These are phyloP conservation scores for Ustilago trichophora DNA, from an alignment of 1,284 basidiomycete species.

Conservation along the genomic window DNA sequence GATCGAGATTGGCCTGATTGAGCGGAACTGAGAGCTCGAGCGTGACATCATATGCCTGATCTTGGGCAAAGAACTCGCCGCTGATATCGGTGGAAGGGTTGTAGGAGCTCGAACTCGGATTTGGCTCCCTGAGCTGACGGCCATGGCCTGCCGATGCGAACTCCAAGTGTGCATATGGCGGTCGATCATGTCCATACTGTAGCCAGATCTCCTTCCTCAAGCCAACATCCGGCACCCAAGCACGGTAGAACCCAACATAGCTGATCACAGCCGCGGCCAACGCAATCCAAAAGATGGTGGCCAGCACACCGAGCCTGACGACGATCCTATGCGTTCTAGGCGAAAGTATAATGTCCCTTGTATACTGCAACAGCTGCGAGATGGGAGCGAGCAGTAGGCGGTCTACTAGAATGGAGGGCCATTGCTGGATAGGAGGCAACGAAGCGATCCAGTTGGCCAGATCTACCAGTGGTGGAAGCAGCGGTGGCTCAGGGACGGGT, in stretches of 20 bases:
- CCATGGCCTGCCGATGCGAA: slow-evolving; percentile 16
- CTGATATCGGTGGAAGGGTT: slow-evolving; percentile 17
- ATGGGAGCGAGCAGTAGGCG: slow-evolving; percentile 43
- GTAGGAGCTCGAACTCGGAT: slow-evolving; percentile 28
- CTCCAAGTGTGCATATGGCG: slow-evolving; percentile 36
- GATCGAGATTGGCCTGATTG: slow-evolving; percentile 58
- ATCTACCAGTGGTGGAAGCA: slow-evolving; percentile 33
- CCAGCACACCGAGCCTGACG: slow-evolving; percentile 56
- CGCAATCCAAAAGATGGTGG: slow-evolving; percentile 52
- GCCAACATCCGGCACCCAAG: slow-evolving; percentile 62
- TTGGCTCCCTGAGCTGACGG: slow-evolving; percentile 15
- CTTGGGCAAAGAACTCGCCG: slow-evolving; percentile 51
- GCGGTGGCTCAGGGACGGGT: slow-evolving; percentile 41
- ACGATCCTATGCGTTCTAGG: slow-evolving; percentile 62
- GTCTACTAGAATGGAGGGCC: slow-evolving; percentile 47
- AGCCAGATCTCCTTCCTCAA: slow-evolving; percentile 58
- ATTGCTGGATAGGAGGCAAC: slow-evolving; percentile 46
- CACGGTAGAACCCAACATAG: slow-evolving; percentile 63
- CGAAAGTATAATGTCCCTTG: slow-evolving; percentile 53
- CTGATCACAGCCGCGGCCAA: slow-evolving; percentile 54
- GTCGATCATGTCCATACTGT: slow-evolving; percentile 49
- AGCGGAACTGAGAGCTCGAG: slow-evolving; percentile 61
- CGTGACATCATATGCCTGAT: slow-evolving; percentile 63
- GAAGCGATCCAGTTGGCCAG: slow-evolving; percentile 43
- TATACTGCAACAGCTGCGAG: slow-evolving; percentile 19